A percentile compares a stretch with the other conserved stretches of the same genome.
Evolutionary conservation across 2,329 filamentous ascomycete genomes (phyloP).

Genomic region (Penicillium oxalicum): DNA sequence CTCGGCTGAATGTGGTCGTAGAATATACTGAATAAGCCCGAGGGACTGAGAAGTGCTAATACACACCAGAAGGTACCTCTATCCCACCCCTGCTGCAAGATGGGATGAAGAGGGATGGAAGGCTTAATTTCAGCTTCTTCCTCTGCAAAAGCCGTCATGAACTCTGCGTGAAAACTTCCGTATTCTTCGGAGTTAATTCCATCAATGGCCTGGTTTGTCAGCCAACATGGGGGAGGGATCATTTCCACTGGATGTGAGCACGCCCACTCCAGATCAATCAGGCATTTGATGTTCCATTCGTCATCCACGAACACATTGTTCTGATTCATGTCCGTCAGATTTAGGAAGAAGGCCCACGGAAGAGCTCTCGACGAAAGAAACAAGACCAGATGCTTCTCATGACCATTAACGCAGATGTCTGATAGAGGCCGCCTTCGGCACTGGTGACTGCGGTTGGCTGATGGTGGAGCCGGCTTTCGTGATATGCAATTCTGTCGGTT

Average conservation of each 20-base stretch:
- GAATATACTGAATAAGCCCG: neutral
- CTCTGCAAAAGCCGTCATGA: neutral
- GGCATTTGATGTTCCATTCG: constrained; percentile 21
- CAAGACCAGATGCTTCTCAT: constrained; percentile 23
- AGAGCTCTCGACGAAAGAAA: constrained; percentile 25
- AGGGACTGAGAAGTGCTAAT: neutral
- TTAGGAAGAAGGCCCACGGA: constrained; percentile 32
- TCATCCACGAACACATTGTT: constrained; percentile 29
- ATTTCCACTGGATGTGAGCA: constrained; percentile 22
- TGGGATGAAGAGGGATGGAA: neutral
- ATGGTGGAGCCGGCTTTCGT: constrained; percentile 10
- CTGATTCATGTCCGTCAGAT: constrained; percentile 37
- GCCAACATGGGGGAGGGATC: constrained; percentile 24
- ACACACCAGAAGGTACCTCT: neutral
- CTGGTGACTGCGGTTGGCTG: constrained; percentile 23
- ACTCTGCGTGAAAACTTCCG: neutral
- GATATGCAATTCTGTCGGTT: constrained; percentile 1
- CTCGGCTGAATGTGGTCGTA: neutral
- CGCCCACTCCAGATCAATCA: constrained; percentile 25
- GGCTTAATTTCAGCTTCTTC: neutral
- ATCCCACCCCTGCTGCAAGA: neutral
- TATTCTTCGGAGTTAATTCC: neutral
- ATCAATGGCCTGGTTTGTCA: constrained; percentile 18
- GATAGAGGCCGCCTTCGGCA: constrained; percentile 7
- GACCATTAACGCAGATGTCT: constrained; percentile 20